Evolutionary conservation across 2,329 filamentous ascomycete genomes (phyloP).

Genomic region (Xylaria sp.): DNA sequence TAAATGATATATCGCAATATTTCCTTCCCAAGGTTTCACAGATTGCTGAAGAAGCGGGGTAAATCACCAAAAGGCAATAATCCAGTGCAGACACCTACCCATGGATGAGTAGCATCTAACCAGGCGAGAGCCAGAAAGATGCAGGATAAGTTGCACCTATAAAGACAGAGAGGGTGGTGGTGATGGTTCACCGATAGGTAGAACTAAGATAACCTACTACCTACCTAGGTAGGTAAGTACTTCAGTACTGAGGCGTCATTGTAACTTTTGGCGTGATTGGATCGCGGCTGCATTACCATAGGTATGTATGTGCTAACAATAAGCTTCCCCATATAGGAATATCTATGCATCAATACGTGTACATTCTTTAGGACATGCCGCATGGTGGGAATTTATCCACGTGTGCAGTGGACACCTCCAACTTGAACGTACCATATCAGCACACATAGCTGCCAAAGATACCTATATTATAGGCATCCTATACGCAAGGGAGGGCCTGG

Average conservation of each 20-base stretch:
- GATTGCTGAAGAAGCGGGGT: slow-evolving; percentile 23
- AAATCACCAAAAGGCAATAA: not conserved
- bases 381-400: too few species aligned
- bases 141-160: not conserved
- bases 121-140: not conserved
- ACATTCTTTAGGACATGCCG: not conserved
- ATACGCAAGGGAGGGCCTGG: not conserved
- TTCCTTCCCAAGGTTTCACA: not conserved
- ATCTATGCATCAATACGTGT: not conserved
- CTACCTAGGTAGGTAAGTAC: too few species aligned
- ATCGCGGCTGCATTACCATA: not conserved
- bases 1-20: slow-evolving; percentile 1
- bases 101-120: not conserved
- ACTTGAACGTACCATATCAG: not conserved
- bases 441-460: not conserved
- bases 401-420: too few species aligned
- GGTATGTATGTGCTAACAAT: not conserved
- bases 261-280: not conserved
- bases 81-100: slow-evolving; percentile 4
- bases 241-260: not conserved
- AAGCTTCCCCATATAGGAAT: not conserved
- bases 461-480: not conserved
- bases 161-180: not conserved
- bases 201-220: not conserved
- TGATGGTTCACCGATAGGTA: not conserved